Base-by-base conservation (phyloP, 768 basidiomycete genomes). In the Amylocystis lapponica region DNA sequence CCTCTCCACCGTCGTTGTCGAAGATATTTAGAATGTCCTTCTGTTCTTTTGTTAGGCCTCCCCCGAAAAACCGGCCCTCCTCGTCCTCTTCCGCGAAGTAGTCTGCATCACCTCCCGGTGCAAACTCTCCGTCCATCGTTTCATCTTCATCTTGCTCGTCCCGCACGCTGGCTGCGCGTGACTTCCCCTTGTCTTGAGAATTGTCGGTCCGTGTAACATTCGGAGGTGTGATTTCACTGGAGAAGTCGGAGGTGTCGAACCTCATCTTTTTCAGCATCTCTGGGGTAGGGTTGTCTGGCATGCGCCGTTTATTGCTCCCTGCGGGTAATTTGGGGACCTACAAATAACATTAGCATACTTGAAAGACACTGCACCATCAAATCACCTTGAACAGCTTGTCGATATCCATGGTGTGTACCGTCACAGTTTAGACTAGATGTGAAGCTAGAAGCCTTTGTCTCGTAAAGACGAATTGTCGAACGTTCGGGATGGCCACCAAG, bases 21-120 rank as follows among this genome's bases (percentile, higher is more conserved):
- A 99, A 95, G 46, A 99, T 94, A 51, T 88, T 91, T 45, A 99
- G 59, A 29, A 99, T 98, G 44, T 93, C 83, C 60, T 97, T 94
- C 68, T 99, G 96, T 59, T 93, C 86, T 29, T 72, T 75, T 2
- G 91, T 94, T 48, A 99, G 67, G 2, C 96, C 96, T 1, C 94
- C 92, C 29, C 96, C 96, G 56, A 83, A 95, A 66, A 95, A 94
- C 10, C 92, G 74, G 1, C 90, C 92, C 53, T 93, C 91, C 19
- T 86, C 88, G 56, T 94, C 92, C 63, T 94, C 92, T 54, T 95
- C 94, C 4, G 61, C 76, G 54, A 87, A 92, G 61, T 93, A 94
- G 58, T 94, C 91, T 1, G 88, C 86, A 51, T 95, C 92, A 19
- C 82, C 83, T 9, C 88, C 88, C 10, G 89, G 90, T 0, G 86